Evolutionary conservation across 148 eudicot species (phyloP).

Genomic region (Selenicereus undatus): DNA sequence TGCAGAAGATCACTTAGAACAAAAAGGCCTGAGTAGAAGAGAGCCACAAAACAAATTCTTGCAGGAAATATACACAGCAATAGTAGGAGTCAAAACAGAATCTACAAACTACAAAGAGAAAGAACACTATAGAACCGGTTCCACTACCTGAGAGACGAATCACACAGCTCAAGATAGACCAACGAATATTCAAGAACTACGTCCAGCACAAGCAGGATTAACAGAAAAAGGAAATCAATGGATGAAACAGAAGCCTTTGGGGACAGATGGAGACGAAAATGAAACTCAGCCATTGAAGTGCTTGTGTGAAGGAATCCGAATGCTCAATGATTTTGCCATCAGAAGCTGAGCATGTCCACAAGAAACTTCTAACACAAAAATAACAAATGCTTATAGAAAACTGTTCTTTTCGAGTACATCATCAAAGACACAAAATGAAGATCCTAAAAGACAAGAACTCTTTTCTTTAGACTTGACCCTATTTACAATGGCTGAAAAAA

Average conservation of each 20-base stretch:
- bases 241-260: constrained; percentile 44
- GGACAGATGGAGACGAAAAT: constrained; percentile 54
- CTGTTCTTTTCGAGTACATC: too few relatives aligned
- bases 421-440: too few relatives aligned
- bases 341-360: constrained; percentile 43
- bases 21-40: not conserved
- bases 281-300: constrained; percentile 43
- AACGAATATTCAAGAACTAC: too few relatives aligned
- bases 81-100: not conserved
- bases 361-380: too few relatives aligned
- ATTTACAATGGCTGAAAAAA: too few relatives aligned
- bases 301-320: constrained; percentile 22
- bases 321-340: constrained; percentile 17
- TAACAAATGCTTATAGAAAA: too few relatives aligned
- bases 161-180: not conserved
- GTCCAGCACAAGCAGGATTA: constrained; percentile 29
- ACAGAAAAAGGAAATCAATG: constrained; percentile 36
- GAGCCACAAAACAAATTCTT: not conserved
- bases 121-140: not conserved
- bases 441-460: too few relatives aligned
- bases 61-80: not conserved
- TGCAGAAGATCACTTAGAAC: too few relatives aligned
- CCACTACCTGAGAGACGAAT: not conserved
- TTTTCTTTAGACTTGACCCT: too few relatives aligned
- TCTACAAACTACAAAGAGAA: not conserved